Conservation (phyloP, 2,329 filamentous ascomycete genomes). For the Apiospora marii region DNA sequence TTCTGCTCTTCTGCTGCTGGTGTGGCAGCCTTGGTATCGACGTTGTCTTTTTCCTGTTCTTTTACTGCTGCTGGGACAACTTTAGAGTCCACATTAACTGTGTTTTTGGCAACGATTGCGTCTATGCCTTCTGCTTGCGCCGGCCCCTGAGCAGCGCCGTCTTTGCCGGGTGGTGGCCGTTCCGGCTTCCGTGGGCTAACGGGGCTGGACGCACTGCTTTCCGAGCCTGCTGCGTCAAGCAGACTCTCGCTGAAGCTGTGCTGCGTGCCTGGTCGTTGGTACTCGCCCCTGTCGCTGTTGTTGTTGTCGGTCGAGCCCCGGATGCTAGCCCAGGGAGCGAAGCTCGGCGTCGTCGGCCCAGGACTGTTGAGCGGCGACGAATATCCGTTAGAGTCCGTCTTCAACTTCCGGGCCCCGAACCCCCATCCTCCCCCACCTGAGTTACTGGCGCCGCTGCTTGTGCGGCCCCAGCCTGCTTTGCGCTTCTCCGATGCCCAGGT, state of each 20-base stretch:
- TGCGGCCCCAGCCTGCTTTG: conserved; percentile 55
- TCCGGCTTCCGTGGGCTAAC: conserved; percentile 35
- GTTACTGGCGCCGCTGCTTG: conserved; percentile 49
- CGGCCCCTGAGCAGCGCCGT: conserved; percentile 28
- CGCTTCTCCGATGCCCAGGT: conserved; percentile 79
- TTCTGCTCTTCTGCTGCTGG: neutral
- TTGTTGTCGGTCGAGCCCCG: conserved; percentile 31
- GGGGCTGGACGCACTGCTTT: conserved; percentile 35
- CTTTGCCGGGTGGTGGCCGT: conserved; percentile 13
- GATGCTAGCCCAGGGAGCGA: conserved; percentile 42
- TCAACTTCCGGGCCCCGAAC: conserved; percentile 41
- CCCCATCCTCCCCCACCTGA: conserved; percentile 43
- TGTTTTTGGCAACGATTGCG: conserved; percentile 23
- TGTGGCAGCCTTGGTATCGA: neutral
- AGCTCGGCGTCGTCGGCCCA: conserved; percentile 46
- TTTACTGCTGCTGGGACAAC: neutral
- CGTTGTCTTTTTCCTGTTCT: neutral
- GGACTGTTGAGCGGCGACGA: conserved; percentile 44
- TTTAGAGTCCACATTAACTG: neutral
- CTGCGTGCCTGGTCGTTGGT: conserved; percentile 46
- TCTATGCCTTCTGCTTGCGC: conserved; percentile 24
- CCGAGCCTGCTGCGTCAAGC: conserved; percentile 47
- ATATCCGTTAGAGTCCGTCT: conserved; percentile 42
- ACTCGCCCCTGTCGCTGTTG: conserved; percentile 37
- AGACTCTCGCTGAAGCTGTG: conserved; percentile 56